A percentile compares a stretch with the other conserved stretches of the same genome.
Evolutionary conservation across 257 asterid genomes (phyloP).

Genomic region (Pogostemon cablin): DNA sequence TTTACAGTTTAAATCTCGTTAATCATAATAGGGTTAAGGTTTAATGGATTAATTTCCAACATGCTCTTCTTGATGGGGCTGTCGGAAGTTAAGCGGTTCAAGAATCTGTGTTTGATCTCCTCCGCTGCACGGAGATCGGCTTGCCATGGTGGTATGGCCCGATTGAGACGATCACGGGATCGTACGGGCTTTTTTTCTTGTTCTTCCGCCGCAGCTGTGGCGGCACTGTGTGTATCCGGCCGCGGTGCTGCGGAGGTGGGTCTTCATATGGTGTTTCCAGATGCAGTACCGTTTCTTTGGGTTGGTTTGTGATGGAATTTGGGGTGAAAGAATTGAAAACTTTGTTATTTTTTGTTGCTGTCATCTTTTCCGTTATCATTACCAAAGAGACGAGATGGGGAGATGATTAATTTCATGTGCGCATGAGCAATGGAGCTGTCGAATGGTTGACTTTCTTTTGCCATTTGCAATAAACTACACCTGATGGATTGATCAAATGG

Average conservation of each 20-base stretch:
- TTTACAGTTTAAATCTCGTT: too few species aligned
- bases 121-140: constrained; percentile 26
- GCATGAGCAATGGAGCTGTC: neutral
- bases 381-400: neutral
- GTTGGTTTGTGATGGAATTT: neutral
- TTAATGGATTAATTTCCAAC: too few species aligned
- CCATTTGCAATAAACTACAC: neutral
- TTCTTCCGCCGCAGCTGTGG: constrained; percentile 27
- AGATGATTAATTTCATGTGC: too few species aligned
- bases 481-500: neutral
- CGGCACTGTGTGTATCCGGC: constrained; percentile 26
- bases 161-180: constrained; percentile 19
- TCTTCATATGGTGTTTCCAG: neutral
- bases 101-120: constrained; percentile 26
- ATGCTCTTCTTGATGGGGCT: neutral
- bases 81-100: constrained; percentile 1
- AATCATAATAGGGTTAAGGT: too few species aligned
- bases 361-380: neutral
- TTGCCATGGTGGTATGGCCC: constrained; percentile 30
- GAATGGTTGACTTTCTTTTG: neutral
- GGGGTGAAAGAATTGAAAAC: neutral
- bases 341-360: neutral
- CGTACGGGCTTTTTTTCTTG: neutral
- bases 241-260: neutral
- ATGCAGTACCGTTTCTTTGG: neutral